Base-by-base conservation (phyloP, 2,329 filamentous ascomycete genomes). In the Cryphonectria carpinicola region DNA sequence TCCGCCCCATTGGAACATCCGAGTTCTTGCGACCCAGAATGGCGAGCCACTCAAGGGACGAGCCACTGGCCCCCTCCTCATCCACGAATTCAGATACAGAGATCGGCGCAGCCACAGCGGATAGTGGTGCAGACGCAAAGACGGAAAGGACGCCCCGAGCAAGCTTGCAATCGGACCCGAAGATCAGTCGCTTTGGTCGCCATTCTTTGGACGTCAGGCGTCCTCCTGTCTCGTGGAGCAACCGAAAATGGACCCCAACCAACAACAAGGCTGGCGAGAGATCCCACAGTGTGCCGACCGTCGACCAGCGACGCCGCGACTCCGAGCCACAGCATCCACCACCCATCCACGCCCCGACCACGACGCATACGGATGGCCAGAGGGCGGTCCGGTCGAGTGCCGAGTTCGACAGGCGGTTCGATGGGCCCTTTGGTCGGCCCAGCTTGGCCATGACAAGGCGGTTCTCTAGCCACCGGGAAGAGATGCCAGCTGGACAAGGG, bases 361-460 rank as follows among this genome's bases (percentile, higher is more conserved):
- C 43, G 19, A 43, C 49, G 28, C 52, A 65, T 17, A 54, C 68
- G 19, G 61, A 64, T 46, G 46, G 69, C 32, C 66, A 71, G 46
- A 62, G 66, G n/a, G 52, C 69, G 4, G 72, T 74, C 14, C 72
- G 74, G 14, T 70, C 73, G 17, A 76, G 75, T 64, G 70, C 70
- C 52, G 74, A 77, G 28, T 77, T 77, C 63, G 73, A 77, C 71
- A 68, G 75, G 19, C 70, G 76, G 3, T 77, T 73, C 67, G 76
- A 77, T 66, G 76, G 76, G 4, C 76, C 76, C 8, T 77, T 75
- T 41, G 76, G 73, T 22, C 73, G 76, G 11, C 74, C 75, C 32
- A 77, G 76, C 65, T 52, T 77, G 60, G 70, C 66, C 70, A 75
- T 75, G 70, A 62, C 71, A 4, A 69, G 74, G 73, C 75, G 71